Evolutionary conservation across 345 rosid genomes (phyloP), one percentile per base, ranked within the genome.

Genomic region (Lepidium aucheri): DNA sequence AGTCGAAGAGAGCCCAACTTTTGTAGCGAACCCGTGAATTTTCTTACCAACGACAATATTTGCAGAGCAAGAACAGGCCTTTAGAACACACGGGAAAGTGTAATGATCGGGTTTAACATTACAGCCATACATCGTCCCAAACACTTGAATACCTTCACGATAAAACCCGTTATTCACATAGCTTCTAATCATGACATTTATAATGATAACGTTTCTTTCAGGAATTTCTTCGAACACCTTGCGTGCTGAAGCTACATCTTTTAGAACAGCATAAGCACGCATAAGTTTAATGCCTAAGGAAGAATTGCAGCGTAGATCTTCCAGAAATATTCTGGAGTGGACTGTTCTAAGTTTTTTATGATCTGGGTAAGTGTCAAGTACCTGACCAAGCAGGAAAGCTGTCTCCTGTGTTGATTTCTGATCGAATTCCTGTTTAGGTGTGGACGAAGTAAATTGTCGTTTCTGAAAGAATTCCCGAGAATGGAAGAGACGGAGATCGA

Each of bases 141-240:
- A 82, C 17, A 84, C 51, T 59, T 64, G 68, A 20, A 89, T 68
- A 52, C 82, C 90, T 56, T 83, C 85, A 9, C 40, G 70, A 42
- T 78, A 76, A 11, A 77, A 65, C 45, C 69, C 63, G 36, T 83
- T 84, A 69, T 75, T 85, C 16, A 82, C 86, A 39, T 80, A 86
- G 70, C 93, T 84, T 74, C 96, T 80, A 13, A 89, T 89, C 88
- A 84, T 82, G 34, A 86, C 96, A 68, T 89, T 84, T 20, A 83
- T 72, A 70, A 89, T 78, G 53, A 89, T 83, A 4, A 84, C 84
- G 51, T 84, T 86, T 77, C 82, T 83, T 11, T 80, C 80, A 13
- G 87, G 61, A 74, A 79, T 86, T 84, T 77, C 82, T 16, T 83
- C 96, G 79, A 89, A 89, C 71, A 86, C 28, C 36, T 78, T 82